Evolutionary conservation across 352 stramenopile species (phyloP).

Genomic region (Lagenidium sp.): DNA sequence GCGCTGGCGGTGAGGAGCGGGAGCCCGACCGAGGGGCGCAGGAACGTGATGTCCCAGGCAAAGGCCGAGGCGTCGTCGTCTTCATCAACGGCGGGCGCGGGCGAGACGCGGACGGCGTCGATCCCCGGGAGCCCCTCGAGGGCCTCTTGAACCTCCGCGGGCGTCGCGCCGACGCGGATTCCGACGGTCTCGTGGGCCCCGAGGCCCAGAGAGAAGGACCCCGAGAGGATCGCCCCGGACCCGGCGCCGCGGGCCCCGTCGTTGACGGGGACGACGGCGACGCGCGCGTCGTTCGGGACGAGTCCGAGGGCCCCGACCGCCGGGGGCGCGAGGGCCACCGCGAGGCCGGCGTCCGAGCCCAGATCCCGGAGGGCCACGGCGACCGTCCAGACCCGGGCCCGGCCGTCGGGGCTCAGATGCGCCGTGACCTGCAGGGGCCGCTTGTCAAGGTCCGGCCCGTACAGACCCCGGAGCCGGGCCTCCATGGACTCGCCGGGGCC

Average conservation of each 20-base stretch:
- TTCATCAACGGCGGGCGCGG: too few species aligned
- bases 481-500: conserved; percentile 22
- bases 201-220: conserved; percentile 21
- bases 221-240: conserved; percentile 5
- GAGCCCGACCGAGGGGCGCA: conserved; percentile 16
- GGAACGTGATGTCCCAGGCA: conserved; percentile 40
- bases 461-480: conserved; percentile 11
- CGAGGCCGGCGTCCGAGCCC: too few species aligned
- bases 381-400: conserved; percentile 3
- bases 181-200: conserved; percentile 6
- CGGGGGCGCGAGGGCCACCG: too few species aligned
- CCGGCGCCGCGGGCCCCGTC: too few species aligned
- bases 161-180: conserved; percentile 1
- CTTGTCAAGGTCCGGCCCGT: conserved; percentile 1
- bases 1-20: conserved; percentile 15
- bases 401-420: not conserved
- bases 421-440: not conserved
- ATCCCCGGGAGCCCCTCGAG: conserved; percentile 20
- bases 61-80: too few species aligned
- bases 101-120: conserved; percentile 15
- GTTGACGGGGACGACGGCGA: too few species aligned
- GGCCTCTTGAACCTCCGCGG: conserved; percentile 18
- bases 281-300: too few species aligned
- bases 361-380: not conserved
- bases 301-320: too few species aligned